A percentile compares a stretch with the other conserved stretches of the same genome.
Evolutionary conservation across 1,284 basidiomycete species (phyloP).

Genomic region (Pisolithus thermaeus): DNA sequence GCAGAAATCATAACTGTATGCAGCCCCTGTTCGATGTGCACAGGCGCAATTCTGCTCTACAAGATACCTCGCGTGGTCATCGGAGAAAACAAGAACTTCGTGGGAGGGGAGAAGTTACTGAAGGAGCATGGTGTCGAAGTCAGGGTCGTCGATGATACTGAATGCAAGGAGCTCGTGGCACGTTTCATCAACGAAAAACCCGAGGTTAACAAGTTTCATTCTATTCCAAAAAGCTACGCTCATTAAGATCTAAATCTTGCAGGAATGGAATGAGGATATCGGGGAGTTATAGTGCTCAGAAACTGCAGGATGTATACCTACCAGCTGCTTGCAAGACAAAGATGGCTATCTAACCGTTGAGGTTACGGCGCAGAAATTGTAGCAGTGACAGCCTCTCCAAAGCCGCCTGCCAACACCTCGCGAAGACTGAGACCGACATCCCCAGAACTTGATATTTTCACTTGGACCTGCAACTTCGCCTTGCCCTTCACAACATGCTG

Average conservation of each 20-base stretch:
- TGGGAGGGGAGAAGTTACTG: conserved; percentile 47
- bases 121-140: conserved; percentile 47
- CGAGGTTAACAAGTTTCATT: conserved; percentile 32
- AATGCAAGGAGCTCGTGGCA: conserved; percentile 43
- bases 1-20: not conserved
- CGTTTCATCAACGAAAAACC: conserved; percentile 46
- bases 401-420: conserved; percentile 39
- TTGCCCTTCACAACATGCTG: conserved; percentile 45
- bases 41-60: conserved; percentile 54
- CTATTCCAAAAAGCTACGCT: conserved; percentile 5
- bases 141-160: conserved; percentile 39
- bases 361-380: conserved; percentile 15
- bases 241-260: conserved; percentile 10
- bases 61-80: conserved; percentile 57
- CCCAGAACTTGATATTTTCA: conserved; percentile 47
- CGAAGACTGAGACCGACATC: conserved; percentile 43
- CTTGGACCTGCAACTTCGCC: conserved; percentile 59
- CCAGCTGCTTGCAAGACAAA: not conserved
- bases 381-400: conserved; percentile 21
- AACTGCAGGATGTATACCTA: not conserved
- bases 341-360: conserved; percentile 3
- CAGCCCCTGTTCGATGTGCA: conserved; percentile 60
- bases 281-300: conserved; percentile 30
- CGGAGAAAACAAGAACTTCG: conserved; percentile 48
- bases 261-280: conserved; percentile 59